These are phyloP conservation scores for Suillus occidentalis DNA, from an alignment of 768 basidiomycete species.

Conservation along the genomic window DNA sequence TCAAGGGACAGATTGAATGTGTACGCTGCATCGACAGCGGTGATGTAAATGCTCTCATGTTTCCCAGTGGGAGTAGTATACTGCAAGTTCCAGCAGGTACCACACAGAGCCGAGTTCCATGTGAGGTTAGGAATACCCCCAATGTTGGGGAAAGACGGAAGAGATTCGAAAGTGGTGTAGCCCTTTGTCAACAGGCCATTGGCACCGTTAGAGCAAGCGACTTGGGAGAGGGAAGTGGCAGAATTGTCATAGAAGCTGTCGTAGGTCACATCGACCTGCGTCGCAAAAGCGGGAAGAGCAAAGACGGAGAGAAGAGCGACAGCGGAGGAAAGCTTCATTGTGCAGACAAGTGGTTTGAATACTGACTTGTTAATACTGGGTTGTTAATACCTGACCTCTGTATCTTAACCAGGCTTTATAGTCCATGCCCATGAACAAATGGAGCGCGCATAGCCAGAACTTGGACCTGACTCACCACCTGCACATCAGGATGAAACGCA, in stretches of 20 bases:
- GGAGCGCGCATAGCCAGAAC: background rate
- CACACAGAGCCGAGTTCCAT: constrained; percentile 55
- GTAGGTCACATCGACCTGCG: constrained; percentile 27
- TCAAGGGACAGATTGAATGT: constrained; percentile 39
- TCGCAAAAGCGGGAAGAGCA: constrained; percentile 18
- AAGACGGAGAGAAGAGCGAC: constrained; percentile 14
- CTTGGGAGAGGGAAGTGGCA: constrained; percentile 24
- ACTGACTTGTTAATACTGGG: background rate
- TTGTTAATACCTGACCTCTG: background rate
- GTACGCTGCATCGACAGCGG: constrained; percentile 51
- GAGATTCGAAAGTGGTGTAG: constrained; percentile 32
- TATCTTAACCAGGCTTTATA: background rate
- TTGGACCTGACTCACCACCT: background rate
- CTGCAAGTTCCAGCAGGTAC: constrained; percentile 59
- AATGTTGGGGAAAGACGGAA: constrained; percentile 35
- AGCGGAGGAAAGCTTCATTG: constrained; percentile 29
- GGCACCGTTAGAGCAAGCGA: constrained; percentile 36
- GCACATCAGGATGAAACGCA: background rate
- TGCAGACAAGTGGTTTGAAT: constrained; percentile 33
- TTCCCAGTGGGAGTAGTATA: constrained; percentile 37
- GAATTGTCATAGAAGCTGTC: constrained; percentile 34
- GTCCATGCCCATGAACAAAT: background rate
- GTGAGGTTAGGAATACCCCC: constrained; percentile 24
- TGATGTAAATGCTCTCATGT: constrained; percentile 42
- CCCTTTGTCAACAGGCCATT: constrained; percentile 34